Percentiles rank a stretch among this genome's conserved stretches.
Conservation (phyloP, 805 yeast species). For the Starmerella stigmatis region DNA sequence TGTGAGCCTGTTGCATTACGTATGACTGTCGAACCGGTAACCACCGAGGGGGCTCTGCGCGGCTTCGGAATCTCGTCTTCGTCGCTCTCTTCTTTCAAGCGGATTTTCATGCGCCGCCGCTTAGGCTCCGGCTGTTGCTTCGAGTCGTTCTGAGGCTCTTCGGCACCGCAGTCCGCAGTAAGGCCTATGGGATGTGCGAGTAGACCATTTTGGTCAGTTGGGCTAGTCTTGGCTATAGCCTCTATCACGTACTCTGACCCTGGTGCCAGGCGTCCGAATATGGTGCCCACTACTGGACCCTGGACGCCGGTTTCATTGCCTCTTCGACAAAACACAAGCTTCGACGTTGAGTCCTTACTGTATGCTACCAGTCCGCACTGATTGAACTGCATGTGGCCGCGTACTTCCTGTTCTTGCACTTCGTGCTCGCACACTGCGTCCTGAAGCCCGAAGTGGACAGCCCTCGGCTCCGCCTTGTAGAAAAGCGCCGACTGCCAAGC, state of each 20-base stretch:
- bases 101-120: neutral
- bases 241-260: neutral
- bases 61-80: neutral
- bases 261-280: neutral
- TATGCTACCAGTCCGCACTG: neutral
- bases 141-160: too few species aligned
- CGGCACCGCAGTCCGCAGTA: too few species aligned
- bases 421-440: neutral
- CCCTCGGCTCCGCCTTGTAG: neutral
- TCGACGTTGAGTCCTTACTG: neutral
- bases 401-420: neutral
- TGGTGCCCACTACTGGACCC: neutral
- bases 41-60: too few species aligned
- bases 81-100: neutral
- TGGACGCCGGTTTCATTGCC: too few species aligned
- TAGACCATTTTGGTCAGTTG: neutral
- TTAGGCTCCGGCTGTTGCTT: neutral
- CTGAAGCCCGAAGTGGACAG: neutral
- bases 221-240: neutral
- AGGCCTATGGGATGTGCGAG: neutral
- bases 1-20: too few species aligned
- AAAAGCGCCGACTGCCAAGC: constrained; percentile 10
- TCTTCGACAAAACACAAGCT: neutral
- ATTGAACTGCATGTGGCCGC: neutral
- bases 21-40: too few species aligned